Base-by-base conservation (phyloP, 441 rosid species). In the Jatropha podagrica region DNA sequence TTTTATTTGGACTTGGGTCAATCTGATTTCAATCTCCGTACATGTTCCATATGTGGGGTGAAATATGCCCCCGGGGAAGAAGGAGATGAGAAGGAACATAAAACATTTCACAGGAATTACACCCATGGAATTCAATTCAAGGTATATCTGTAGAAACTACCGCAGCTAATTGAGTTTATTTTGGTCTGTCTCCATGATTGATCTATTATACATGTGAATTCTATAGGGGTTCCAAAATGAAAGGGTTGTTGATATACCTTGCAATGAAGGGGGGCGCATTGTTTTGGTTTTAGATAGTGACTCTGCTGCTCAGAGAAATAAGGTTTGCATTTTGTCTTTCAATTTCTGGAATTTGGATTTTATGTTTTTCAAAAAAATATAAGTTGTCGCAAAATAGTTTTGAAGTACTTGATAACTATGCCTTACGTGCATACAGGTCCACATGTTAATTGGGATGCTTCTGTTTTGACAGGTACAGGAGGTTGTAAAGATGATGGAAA, bases 1-100 rank as follows among this genome's bases (percentile, higher is more conserved):
- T 74, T 91, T 27, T 88, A 93, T 86, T 80, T 94, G 76, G 96
- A 92, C 37, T 78, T 93, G 54, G 99, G 97, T 23, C 98, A 92
- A 77, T 88, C 97, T 61, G 97, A 95, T 88, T 95, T 95, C 83
- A 88, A 88, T 75, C 86, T 93, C 72, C 90, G 80, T 20, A 72
- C 80, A 9, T 96, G 99, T 70, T 49, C 81, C 9, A 68, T 77
- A 1, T 91, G 98, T 68, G 95, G 94, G 51, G 55, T 76, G 75
- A 85, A 84, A 74, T 94, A 88, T 71, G 83, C 97, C 74, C 91
- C 97, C 0, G 98, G 97, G 3, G 92, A 92, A 52, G 86, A 83
- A 74, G 77, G 41, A 20, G 99, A 96, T 81, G 97, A 94, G 77
- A 96, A 91, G 84, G 82, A 61, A 44, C 97, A 94, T 71, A 82